These are phyloP conservation scores for Nemania bipapillata DNA, from an alignment of 2,329 filamentous ascomycete species.

Conservation along the genomic window DNA sequence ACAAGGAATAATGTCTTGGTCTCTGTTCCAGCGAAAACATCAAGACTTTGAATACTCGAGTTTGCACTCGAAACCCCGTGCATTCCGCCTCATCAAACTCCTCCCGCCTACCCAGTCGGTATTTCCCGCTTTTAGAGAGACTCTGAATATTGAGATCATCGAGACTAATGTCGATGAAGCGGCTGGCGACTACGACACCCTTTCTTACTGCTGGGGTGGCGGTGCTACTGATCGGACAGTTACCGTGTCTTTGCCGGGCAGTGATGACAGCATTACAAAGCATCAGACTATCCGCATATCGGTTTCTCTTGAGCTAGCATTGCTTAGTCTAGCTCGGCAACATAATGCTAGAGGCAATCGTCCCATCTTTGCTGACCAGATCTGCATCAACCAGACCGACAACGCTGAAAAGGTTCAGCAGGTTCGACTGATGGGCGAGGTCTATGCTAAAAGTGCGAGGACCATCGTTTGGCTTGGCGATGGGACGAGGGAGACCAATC, in stretches of 20 bases:
- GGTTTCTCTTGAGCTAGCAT: slow-evolving; percentile 48
- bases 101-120: slow-evolving; percentile 38
- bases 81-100: slow-evolving; percentile 47
- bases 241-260: slow-evolving; percentile 35
- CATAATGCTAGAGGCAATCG: slow-evolving; percentile 23
- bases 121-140: slow-evolving; percentile 41
- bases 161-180: slow-evolving; percentile 41
- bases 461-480: slow-evolving; percentile 38
- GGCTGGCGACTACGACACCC: slow-evolving; percentile 44
- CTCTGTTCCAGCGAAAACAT: background rate
- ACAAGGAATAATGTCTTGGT: slow-evolving; percentile 17
- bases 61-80: slow-evolving; percentile 22
- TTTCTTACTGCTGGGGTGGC: slow-evolving; percentile 51
- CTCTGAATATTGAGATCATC: slow-evolving; percentile 46
- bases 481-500: slow-evolving; percentile 16
- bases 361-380: slow-evolving; percentile 41
- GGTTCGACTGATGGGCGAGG: slow-evolving; percentile 41
- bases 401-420: slow-evolving; percentile 36
- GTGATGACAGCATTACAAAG: slow-evolving; percentile 29
- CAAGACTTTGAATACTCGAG: slow-evolving; percentile 24
- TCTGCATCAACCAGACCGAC: slow-evolving; percentile 43
- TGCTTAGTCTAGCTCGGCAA: slow-evolving; percentile 41
- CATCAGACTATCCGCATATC: slow-evolving; percentile 43
- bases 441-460: slow-evolving; percentile 30
- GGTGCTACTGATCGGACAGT: slow-evolving; percentile 44